Evolutionary conservation across 2,329 filamentous ascomycete genomes (phyloP).

Genomic region (Cytospora mali): DNA sequence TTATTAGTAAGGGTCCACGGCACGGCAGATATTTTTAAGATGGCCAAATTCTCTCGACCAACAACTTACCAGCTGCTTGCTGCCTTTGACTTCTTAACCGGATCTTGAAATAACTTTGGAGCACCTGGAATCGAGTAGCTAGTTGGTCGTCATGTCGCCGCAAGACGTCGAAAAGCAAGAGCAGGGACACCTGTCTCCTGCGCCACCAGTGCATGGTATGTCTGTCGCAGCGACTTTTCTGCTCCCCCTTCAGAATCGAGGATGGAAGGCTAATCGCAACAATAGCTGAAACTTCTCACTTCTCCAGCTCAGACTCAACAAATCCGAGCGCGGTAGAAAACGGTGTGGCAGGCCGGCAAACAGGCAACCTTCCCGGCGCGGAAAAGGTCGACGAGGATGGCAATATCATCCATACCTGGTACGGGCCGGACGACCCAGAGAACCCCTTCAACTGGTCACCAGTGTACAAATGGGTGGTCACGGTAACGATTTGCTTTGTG

Average conservation of each 20-base stretch:
- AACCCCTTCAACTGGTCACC: slow-evolving; percentile 56
- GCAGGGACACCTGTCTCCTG: slow-evolving; percentile 12
- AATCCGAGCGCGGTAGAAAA: not conserved
- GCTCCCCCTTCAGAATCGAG: not conserved
- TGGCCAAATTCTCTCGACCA: not conserved
- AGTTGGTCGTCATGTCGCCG: slow-evolving; percentile 3
- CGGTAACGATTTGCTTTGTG: slow-evolving; percentile 22
- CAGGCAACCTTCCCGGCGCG: slow-evolving; percentile 10
- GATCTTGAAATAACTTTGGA: not conserved
- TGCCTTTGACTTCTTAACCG: not conserved
- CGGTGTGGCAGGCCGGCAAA: not conserved
- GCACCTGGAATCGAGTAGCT: not conserved
- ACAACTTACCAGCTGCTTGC: not conserved
- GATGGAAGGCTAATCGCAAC: not conserved
- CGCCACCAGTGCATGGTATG: slow-evolving; percentile 12
- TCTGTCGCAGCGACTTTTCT: not conserved
- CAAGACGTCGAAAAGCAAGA: slow-evolving; percentile 19
- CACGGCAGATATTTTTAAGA: slow-evolving; percentile 2
- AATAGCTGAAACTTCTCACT: not conserved
- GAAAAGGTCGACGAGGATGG: slow-evolving; percentile 34
- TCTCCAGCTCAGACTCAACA: slow-evolving; percentile 9
- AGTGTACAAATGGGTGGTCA: slow-evolving; percentile 46
- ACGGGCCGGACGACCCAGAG: slow-evolving; percentile 48
- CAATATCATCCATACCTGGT: slow-evolving; percentile 51
- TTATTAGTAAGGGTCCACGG: not conserved